These are phyloP conservation scores for Chaetomiaceae sp. DNA, from an alignment of 2,329 filamentous ascomycete species.

Conservation along the genomic window DNA sequence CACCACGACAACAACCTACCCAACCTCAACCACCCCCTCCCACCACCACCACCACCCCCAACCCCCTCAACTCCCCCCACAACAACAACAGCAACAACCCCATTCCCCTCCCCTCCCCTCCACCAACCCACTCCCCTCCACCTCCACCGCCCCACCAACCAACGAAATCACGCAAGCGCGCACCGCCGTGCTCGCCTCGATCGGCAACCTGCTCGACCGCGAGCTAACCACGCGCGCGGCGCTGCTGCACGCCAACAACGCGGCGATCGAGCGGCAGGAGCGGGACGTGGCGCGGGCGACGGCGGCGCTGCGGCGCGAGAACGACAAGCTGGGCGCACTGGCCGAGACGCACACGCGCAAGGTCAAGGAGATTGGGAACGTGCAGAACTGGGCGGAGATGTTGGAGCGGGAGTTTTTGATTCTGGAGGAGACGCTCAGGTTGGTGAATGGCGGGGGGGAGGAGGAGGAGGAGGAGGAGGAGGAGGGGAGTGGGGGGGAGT, in stretches of 20 bases:
- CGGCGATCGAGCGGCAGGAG: slow-evolving; percentile 61
- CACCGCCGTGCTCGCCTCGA: slow-evolving; percentile 52
- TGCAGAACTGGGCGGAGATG: slow-evolving; percentile 85
- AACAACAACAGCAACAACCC: not conserved
- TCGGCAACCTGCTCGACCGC: slow-evolving; percentile 64
- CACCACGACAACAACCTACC: not conserved
- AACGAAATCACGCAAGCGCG: slow-evolving; percentile 49
- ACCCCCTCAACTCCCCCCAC: not conserved
- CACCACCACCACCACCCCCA: not conserved
- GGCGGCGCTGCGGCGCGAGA: slow-evolving; percentile 55
- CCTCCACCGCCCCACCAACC: slow-evolving; percentile 25
- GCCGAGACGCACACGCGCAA: slow-evolving; percentile 55
- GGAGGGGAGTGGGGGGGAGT: slow-evolving; percentile 27
- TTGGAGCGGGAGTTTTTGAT: slow-evolving; percentile 62
- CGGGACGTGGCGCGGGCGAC: slow-evolving; percentile 56
- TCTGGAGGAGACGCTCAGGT: slow-evolving; percentile 57
- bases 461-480: slow-evolving; percentile 24
- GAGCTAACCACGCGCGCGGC: slow-evolving; percentile 62
- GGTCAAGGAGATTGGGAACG: slow-evolving; percentile 72
- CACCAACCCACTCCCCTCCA: not conserved
- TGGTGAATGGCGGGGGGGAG: slow-evolving; percentile 37
- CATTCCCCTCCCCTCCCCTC: not conserved
- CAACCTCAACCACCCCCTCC: not conserved
- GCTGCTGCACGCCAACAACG: slow-evolving; percentile 63
- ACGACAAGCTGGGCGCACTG: slow-evolving; percentile 58